Conservation (phyloP, 345 rosid species). For the Citrus reticulata region DNA sequence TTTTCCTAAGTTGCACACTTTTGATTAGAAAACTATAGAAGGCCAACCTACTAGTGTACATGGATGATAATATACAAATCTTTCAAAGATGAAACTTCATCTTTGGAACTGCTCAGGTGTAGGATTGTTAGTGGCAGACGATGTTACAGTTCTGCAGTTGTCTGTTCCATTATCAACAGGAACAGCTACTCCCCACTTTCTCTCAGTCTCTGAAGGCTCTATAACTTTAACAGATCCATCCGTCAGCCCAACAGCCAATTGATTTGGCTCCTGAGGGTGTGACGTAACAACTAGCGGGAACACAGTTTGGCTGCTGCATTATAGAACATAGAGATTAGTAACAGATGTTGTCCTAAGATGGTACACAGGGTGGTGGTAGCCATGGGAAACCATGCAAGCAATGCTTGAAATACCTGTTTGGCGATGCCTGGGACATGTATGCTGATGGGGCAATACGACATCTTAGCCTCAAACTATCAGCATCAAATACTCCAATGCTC, state of each 20-base stretch:
- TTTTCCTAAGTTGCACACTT: constrained; percentile 9
- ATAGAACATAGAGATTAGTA: constrained; percentile 1
- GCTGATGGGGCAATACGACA: constrained; percentile 47
- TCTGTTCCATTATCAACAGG: constrained; percentile 42
- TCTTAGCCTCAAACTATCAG: constrained; percentile 34
- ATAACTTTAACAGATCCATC: constrained; percentile 63
- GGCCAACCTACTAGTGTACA: constrained; percentile 14
- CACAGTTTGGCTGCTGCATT: constrained; percentile 26
- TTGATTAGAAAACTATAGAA: not conserved
- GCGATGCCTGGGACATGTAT: constrained; percentile 25
- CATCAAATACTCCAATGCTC: constrained; percentile 46
- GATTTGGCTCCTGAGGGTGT: constrained; percentile 72
- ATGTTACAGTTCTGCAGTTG: constrained; percentile 41
- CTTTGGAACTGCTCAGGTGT: constrained; percentile 46
- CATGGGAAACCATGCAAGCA: not conserved
- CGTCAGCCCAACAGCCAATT: constrained; percentile 58
- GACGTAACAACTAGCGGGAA: constrained; percentile 58
- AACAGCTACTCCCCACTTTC: constrained; percentile 50
- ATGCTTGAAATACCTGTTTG: constrained; percentile 23
- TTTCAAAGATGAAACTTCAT: constrained; percentile 16
- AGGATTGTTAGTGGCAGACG: constrained; percentile 36
- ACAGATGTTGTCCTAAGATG: not conserved
- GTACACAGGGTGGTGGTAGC: not conserved
- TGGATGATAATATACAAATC: constrained; percentile 20
- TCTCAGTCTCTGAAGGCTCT: constrained; percentile 56